These are phyloP conservation scores for Citrus sp. DNA, from an alignment of 345 rosid genomes.

Conservation along the genomic window DNA sequence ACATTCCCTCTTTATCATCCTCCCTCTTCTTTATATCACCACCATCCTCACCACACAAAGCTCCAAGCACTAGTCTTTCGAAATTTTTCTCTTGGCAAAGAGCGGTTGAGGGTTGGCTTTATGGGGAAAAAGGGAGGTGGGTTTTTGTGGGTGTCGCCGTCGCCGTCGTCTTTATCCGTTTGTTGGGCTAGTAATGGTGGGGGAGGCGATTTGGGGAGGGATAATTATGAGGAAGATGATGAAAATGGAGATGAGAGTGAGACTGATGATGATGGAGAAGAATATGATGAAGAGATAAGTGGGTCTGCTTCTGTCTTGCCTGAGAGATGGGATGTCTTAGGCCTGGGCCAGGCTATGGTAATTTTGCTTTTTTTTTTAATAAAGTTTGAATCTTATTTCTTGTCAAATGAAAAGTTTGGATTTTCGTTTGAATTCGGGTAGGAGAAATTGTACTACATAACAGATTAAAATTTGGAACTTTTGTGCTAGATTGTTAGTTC, in stretches of 20 bases:
- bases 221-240: slow-evolving; percentile 34
- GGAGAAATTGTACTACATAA: background rate
- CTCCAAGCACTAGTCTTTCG: slow-evolving; percentile 16
- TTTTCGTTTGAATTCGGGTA: too few species aligned
- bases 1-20: slow-evolving; percentile 34
- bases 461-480: background rate
- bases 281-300: slow-evolving; percentile 23
- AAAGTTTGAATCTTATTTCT: background rate
- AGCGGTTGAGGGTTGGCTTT: slow-evolving; percentile 17
- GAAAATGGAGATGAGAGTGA: slow-evolving; percentile 35
- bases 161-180: slow-evolving; percentile 8
- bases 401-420: too few species aligned
- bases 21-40: slow-evolving; percentile 30
- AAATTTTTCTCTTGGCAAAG: slow-evolving; percentile 3
- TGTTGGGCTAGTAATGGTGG: slow-evolving; percentile 19
- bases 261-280: slow-evolving; percentile 35
- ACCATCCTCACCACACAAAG: slow-evolving; percentile 10
- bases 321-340: slow-evolving; percentile 88
- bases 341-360: slow-evolving; percentile 99
- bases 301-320: slow-evolving; percentile 42
- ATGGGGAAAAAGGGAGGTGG: slow-evolving; percentile 36
- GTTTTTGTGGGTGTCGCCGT: slow-evolving; percentile 18
- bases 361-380: background rate
- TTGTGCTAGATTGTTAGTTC: background rate
- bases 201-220: slow-evolving; percentile 33